Conservation (phyloP, 2,329 filamentous ascomycete genomes). For the Cadophora luteo-olivacea region DNA sequence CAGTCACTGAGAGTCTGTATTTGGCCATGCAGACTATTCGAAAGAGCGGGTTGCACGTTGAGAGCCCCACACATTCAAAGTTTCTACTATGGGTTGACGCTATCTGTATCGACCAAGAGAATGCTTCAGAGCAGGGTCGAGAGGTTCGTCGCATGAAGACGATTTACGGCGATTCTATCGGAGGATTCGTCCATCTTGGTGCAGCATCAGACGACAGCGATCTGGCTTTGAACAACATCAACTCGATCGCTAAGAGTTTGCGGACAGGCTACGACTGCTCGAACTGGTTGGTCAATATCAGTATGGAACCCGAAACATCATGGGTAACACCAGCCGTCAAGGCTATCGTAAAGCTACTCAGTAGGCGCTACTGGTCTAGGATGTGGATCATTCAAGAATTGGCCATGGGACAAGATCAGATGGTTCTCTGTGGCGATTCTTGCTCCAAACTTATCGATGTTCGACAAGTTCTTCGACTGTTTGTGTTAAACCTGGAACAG, state of each 20-base stretch:
- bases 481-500: background rate
- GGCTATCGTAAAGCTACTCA: background rate
- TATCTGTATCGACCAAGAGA: background rate
- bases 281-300: background rate
- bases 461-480: background rate
- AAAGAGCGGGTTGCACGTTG: background rate
- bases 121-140: background rate
- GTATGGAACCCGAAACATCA: background rate
- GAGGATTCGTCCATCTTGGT: constrained; percentile 1
- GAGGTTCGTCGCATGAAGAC: constrained; percentile 3
- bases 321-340: background rate
- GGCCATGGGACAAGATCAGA: constrained; percentile 11
- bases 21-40: background rate
- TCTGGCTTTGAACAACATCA: background rate
- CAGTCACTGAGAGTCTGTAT: background rate
- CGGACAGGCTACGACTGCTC: background rate
- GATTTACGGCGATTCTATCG: background rate
- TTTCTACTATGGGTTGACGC: background rate
- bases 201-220: background rate
- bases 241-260: background rate
- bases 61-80: background rate
- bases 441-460: background rate
- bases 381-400: constrained; percentile 13
- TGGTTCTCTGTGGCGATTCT: background rate
- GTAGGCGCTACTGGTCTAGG: background rate